These are phyloP conservation scores for Fraxinus velutina DNA, from an alignment of 305 asterid genomes.

Conservation along the genomic window DNA sequence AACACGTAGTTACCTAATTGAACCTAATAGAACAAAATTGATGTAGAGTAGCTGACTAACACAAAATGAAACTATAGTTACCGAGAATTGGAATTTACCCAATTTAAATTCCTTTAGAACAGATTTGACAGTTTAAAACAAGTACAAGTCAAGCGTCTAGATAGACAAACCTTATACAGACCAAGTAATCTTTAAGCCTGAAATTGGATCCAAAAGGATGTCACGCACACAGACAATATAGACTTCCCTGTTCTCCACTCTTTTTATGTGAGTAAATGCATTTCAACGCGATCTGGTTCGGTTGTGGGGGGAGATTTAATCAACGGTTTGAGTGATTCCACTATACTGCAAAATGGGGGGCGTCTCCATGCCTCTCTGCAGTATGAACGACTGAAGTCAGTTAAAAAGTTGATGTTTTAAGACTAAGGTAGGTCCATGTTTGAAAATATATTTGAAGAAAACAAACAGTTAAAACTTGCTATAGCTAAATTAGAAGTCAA, in stretches of 20 bases:
- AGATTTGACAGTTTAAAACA: neutral
- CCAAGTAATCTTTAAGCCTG: slow-evolving; percentile 30
- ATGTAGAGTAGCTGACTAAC: neutral
- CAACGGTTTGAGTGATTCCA: slow-evolving; percentile 69
- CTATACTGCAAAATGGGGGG: slow-evolving; percentile 68
- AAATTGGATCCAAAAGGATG: slow-evolving; percentile 26
- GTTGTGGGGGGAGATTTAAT: slow-evolving; percentile 44
- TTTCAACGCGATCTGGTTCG: slow-evolving; percentile 44
- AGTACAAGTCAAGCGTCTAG: slow-evolving; percentile 14
- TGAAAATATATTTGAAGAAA: neutral
- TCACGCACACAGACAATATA: slow-evolving; percentile 23
- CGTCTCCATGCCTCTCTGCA: slow-evolving; percentile 89
- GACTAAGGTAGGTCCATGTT: slow-evolving; percentile 8
- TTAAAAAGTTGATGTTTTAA: slow-evolving; percentile 3
- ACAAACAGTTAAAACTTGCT: neutral
- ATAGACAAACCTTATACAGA: slow-evolving; percentile 45
- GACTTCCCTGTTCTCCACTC: slow-evolving; percentile 27
- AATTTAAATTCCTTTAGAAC: neutral
- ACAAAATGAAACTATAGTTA: neutral
- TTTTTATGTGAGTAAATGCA: slow-evolving; percentile 42
- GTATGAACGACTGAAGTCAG: slow-evolving; percentile 15
- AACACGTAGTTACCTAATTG: neutral
- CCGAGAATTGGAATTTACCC: neutral
- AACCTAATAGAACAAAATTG: neutral
- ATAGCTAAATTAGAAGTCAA: slow-evolving; percentile 3